A percentile compares a stretch with the other conserved stretches of the same genome.
These are phyloP conservation scores for Prototheca cutis DNA, from an alignment of 163 green algal species.

Conservation along the genomic window DNA sequence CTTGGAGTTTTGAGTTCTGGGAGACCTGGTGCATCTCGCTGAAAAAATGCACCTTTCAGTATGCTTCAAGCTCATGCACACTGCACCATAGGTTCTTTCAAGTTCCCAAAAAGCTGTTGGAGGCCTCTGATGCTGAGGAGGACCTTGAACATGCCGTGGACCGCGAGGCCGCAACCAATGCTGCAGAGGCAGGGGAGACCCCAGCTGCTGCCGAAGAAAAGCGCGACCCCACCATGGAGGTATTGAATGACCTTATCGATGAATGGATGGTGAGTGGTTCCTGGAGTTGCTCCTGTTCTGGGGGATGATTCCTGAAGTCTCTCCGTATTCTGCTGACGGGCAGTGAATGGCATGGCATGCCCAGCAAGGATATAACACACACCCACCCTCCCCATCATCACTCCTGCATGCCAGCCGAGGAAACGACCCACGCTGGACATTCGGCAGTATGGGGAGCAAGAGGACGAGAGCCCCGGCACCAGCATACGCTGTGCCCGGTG, in stretches of 20 bases:
- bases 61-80: neutral
- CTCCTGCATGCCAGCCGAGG: neutral
- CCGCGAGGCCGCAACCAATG: constrained; percentile 10
- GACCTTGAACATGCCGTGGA: constrained; percentile 6
- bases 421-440: neutral
- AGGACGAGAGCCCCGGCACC: constrained; percentile 2
- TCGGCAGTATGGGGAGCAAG: constrained; percentile 5
- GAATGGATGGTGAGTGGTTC: constrained; percentile 11
- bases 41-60: too few species aligned
- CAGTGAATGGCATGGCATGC: neutral
- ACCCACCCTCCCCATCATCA: neutral
- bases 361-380: neutral
- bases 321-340: neutral
- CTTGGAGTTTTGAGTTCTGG: neutral
- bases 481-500: constrained; percentile 72
- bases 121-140: constrained; percentile 9
- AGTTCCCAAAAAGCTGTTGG: constrained; percentile 41
- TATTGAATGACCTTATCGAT: constrained; percentile 19
- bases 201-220: neutral
- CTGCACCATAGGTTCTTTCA: constrained; percentile 58
- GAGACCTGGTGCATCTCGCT: too few species aligned
- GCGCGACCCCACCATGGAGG: constrained; percentile 15
- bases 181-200: neutral
- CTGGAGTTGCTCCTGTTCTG: too few species aligned
- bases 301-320: neutral